Evolutionary conservation across 371 early-diverging fungal genomes (phyloP).

Genomic region (Mortierella sp.): DNA sequence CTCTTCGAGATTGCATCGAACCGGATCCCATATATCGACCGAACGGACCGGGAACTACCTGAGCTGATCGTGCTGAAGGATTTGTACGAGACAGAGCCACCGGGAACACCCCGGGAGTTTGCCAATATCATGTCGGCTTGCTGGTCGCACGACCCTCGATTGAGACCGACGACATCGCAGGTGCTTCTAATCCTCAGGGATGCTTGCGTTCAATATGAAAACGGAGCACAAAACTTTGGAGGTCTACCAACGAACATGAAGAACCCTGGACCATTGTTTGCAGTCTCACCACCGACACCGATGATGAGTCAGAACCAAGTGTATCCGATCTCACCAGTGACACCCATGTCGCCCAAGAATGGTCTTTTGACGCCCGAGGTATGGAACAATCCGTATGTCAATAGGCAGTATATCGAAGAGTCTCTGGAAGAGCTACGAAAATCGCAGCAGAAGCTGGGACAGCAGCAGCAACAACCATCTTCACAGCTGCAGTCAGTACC

Average conservation of each 20-base stretch:
- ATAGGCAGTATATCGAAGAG: constrained; percentile 40
- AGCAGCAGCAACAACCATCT: constrained; percentile 3
- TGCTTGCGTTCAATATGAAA: constrained; percentile 15
- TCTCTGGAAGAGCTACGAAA: constrained; percentile 13
- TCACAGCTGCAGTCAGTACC: not conserved
- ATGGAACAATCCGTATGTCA: constrained; percentile 50
- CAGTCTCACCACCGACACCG: constrained; percentile 34
- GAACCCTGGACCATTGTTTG: constrained; percentile 29
- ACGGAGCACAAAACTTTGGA: constrained; percentile 11
- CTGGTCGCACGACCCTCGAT: constrained; percentile 45
- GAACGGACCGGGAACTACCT: constrained; percentile 37
- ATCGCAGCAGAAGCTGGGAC: constrained; percentile 8
- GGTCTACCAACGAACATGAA: constrained; percentile 26
- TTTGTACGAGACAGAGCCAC: constrained; percentile 41
- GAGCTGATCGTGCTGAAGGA: constrained; percentile 43
- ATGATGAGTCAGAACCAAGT: constrained; percentile 13
- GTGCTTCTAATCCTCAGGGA: constrained; percentile 44
- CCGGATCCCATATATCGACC: constrained; percentile 30
- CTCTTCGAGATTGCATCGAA: constrained; percentile 51
- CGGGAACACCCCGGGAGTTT: constrained; percentile 34
- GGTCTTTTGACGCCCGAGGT: constrained; percentile 35
- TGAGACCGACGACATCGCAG: constrained; percentile 44
- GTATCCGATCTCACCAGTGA: constrained; percentile 26
- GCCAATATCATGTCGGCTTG: constrained; percentile 51
- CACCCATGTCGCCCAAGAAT: constrained; percentile 16